Base-by-base conservation (phyloP, 2,329 filamentous ascomycete genomes). In the Aspergillus nomiae region DNA sequence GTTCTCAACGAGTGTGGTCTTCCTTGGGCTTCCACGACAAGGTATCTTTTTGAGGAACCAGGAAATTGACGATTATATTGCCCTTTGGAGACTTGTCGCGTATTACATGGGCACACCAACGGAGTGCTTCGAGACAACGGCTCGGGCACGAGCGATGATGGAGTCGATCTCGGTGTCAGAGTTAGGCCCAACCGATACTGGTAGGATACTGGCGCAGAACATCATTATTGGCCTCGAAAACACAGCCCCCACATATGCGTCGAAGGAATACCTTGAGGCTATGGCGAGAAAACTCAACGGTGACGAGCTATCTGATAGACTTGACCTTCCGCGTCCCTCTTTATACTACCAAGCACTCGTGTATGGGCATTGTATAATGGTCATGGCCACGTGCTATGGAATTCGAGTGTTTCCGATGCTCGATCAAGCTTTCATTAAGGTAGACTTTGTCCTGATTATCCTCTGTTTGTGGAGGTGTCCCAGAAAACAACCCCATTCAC, bases 1-100 rank as follows among this genome's bases (percentile, higher is more conserved):
- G 1, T 94, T 94, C 76, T 91, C 87, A 0, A 83, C 87, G 0
- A 85, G 85, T 0, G 76, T 92, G 2, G 83, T 93, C 63, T 93
- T 86, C 83, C 73, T 92, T 30, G 85, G 86, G 28, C 82, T 94
- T 5, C 91, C 91, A 0, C 83, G 90, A 0, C 91, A 94, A 77
- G 91, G 91, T 2, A 87, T 94, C 60, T 88, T 80, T 67, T 78
- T 91, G 30, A 83, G 84, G 0, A 62, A 82, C 32, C 84, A 85
- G 62, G 90, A 94, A 72, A 87, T 86, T 2, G 72, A 73, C 2
- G 90, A 93, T 70, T 94, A 92, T 72, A 81, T 92, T 51, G 90
- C 90, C 0, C 79, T 94, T 0, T 94, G 91, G 90, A 85, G 91
- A 3, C 90, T 91, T 66, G 86, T 94, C 14, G 90, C 86, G 0